Evolutionary conservation across 331 rosid genomes (phyloP).

Genomic region (Prunus yedoensis): DNA sequence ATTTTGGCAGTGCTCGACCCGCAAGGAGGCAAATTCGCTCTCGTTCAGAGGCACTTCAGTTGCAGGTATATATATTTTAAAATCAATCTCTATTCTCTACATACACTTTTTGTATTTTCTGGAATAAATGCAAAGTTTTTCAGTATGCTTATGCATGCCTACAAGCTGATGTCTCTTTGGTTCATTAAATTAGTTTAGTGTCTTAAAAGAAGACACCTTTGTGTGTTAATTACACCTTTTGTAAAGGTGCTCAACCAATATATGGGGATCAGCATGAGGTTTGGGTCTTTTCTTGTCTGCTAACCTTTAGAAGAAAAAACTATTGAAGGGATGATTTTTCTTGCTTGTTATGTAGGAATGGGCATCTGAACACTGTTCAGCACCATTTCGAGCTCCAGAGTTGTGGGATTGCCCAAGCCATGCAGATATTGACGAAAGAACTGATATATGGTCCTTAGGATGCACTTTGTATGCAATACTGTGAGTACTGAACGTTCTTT

Average conservation of each 20-base stretch:
- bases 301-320: conserved; percentile 6
- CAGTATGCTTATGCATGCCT: neutral
- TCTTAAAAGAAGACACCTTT: neutral
- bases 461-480: conserved; percentile 95
- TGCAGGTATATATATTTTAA: conserved; percentile 60
- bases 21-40: conserved; percentile 73
- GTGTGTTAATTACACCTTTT: neutral
- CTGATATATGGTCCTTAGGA: conserved; percentile 95
- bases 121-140: neutral
- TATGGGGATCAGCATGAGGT: conserved; percentile 13
- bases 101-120: neutral
- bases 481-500: conserved; percentile 46
- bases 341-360: conserved; percentile 70
- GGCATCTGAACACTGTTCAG: conserved; percentile 98
- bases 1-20: conserved; percentile 95
- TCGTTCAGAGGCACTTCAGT: conserved; percentile 86
- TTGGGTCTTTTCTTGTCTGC: conserved; percentile 3
- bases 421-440: conserved; percentile 85
- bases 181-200: neutral
- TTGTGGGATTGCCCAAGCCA: conserved; percentile 99
- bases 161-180: neutral
- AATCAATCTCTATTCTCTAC: neutral
- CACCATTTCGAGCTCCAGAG: conserved; percentile 98
- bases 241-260: neutral
- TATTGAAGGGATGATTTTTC: neutral